Evolutionary conservation across 371 early-diverging fungal species (phyloP).

Genomic region (Synchytrium microbalum): DNA sequence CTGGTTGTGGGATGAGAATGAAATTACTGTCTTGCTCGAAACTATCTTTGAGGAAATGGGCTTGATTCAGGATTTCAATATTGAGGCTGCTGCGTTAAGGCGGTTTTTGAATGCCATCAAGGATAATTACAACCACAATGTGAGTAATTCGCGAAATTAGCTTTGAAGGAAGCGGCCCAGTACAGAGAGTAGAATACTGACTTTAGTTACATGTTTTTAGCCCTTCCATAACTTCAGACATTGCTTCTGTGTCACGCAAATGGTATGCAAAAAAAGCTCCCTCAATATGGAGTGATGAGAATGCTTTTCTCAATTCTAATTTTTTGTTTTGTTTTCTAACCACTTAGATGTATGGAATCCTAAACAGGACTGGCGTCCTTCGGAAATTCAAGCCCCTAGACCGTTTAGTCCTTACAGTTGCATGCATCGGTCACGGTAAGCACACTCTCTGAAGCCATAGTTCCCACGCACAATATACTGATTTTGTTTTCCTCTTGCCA

Average conservation of each 20-base stretch:
- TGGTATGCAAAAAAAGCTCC: slow-evolving; percentile 25
- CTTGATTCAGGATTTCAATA: slow-evolving; percentile 28
- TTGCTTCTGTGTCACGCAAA: slow-evolving; percentile 13
- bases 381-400: slow-evolving; percentile 26
- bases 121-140: slow-evolving; percentile 35
- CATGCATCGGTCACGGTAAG: slow-evolving; percentile 34
- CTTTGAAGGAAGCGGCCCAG: no score
- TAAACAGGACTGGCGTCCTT: slow-evolving; percentile 25
- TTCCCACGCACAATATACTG: neutral
- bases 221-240: slow-evolving; percentile 8
- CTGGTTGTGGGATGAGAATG: slow-evolving; percentile 35
- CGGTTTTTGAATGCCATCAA: slow-evolving; percentile 26
- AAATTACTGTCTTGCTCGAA: slow-evolving; percentile 31
- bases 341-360: slow-evolving; percentile 30
- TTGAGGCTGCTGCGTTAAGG: slow-evolving; percentile 22
- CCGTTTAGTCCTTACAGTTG: slow-evolving; percentile 23
- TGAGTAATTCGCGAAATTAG: slow-evolving; percentile 4
- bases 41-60: slow-evolving; percentile 38
- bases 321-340: slow-evolving; percentile 1
- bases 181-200: neutral
- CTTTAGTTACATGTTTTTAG: neutral
- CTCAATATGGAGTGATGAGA: slow-evolving; percentile 1
- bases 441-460: neutral
- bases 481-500: neutral
- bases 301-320: neutral